Evolutionary conservation across 2,329 filamentous ascomycete species (phyloP).

Genomic region (Paecilomyces formosus): DNA sequence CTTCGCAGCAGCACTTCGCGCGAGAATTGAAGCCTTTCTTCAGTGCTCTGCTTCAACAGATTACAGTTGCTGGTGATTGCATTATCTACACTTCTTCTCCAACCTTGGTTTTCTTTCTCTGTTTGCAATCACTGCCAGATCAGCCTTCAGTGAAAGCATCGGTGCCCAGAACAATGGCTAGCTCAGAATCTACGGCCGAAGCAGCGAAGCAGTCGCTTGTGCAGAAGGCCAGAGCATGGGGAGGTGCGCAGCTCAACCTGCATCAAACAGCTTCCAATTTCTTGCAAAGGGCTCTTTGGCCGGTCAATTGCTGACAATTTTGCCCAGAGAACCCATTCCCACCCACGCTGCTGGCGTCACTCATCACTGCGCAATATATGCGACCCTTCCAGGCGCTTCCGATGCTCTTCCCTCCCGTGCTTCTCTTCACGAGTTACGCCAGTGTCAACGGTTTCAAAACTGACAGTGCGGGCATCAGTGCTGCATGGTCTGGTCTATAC

Average conservation of each 20-base stretch:
- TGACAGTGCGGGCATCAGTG: slow-evolving; percentile 56
- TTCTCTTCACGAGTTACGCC: slow-evolving; percentile 60
- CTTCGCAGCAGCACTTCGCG: background rate
- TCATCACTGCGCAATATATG: slow-evolving; percentile 59
- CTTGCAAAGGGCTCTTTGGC: background rate
- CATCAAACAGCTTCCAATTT: background rate
- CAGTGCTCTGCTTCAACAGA: background rate
- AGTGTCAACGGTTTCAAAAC: slow-evolving; percentile 57
- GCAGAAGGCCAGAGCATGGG: slow-evolving; percentile 33
- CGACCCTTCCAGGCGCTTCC: slow-evolving; percentile 60
- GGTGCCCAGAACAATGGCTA: slow-evolving; percentile 16
- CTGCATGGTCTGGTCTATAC: slow-evolving; percentile 60
- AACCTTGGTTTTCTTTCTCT: background rate
- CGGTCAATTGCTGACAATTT: background rate
- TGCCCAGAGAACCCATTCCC: slow-evolving; percentile 55
- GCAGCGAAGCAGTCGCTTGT: slow-evolving; percentile 31
- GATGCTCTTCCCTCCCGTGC: slow-evolving; percentile 59
- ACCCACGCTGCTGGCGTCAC: slow-evolving; percentile 56
- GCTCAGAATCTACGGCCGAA: slow-evolving; percentile 20
- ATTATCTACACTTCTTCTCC: background rate
- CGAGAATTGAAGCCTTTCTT: too few relatives aligned
- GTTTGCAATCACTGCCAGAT: background rate
- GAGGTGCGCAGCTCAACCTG: slow-evolving; percentile 24
- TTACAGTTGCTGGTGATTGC: background rate
- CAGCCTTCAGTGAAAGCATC: background rate